Percentiles rank a stretch among this genome's conserved stretches.
Evolutionary conservation across 106 monocot genomes (phyloP).

Genomic region (Triglochin maritima): DNA sequence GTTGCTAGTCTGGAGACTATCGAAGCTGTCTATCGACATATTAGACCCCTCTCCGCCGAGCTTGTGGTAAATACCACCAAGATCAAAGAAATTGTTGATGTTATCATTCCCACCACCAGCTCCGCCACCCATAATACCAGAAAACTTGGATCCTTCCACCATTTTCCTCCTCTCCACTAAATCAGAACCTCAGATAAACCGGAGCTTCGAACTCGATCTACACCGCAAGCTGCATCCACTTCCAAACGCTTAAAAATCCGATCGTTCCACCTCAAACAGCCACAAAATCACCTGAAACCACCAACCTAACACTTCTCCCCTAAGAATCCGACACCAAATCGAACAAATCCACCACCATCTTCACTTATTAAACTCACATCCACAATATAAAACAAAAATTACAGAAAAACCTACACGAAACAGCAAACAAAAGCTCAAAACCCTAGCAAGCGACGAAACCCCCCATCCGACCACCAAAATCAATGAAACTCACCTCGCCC

Average conservation of each 20-base stretch:
- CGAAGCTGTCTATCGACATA: conserved; percentile 58
- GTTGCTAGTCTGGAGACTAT: conserved; percentile 26
- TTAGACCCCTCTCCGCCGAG: conserved; percentile 42
- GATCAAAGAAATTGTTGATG: conserved; percentile 34
- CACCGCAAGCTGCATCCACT: neutral
- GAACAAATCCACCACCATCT: no score
- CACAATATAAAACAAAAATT: neutral
- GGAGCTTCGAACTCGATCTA: no score
- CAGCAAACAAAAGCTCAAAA: neutral
- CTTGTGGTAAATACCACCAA: conserved; percentile 26
- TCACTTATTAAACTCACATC: neutral
- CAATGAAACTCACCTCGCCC: conserved; percentile 5
- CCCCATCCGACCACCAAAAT: conserved; percentile 5
- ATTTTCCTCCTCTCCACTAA: neutral
- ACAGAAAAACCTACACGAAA: neutral
- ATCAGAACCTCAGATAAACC: neutral
- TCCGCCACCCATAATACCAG: conserved; percentile 25
- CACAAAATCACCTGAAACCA: neutral
- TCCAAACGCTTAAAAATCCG: neutral
- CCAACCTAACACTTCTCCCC: neutral
- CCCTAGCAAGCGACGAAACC: neutral
- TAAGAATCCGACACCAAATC: no score
- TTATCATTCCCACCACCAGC: conserved; percentile 10
- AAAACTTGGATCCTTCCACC: conserved; percentile 25
- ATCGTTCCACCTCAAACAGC: neutral